phyloP scores from a whole-genome alignment of 202 grass and related monocot species.

The Eragrostis tef region DNA sequence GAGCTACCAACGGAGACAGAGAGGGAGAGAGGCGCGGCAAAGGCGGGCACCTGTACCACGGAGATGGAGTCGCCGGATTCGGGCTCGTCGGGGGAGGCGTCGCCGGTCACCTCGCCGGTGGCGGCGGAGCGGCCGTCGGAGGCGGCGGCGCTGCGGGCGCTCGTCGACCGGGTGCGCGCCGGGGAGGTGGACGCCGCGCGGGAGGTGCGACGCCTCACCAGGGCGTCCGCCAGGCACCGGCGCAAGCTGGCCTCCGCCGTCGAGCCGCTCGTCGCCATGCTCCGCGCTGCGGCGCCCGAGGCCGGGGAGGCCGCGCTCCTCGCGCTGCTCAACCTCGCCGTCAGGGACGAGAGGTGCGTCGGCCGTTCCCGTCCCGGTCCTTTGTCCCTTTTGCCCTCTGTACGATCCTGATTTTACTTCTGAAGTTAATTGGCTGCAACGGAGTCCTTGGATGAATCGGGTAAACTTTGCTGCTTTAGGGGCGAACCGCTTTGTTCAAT shows the following conservation, averaged over 20 bases:
- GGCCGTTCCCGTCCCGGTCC: rapidly evolving
- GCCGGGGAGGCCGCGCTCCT: constrained; percentile 75
- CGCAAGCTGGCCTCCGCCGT: constrained; percentile 66
- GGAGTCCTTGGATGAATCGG: neutral
- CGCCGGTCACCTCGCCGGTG: neutral
- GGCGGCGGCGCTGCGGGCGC: constrained; percentile 55
- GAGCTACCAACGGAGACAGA: neutral
- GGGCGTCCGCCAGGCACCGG: constrained; percentile 71
- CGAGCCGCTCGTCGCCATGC: constrained; percentile 80
- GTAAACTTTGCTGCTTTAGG: constrained; percentile 27
- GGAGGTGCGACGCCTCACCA: constrained; percentile 81
- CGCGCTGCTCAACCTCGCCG: constrained; percentile 95
- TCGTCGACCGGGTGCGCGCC: constrained; percentile 61
- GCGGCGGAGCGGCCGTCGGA: constrained; percentile 55
- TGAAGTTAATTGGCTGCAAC: neutral
- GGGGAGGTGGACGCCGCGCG: constrained; percentile 68
- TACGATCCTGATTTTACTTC: neutral
- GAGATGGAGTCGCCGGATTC: constrained; percentile 55
- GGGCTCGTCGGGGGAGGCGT: constrained; percentile 17
- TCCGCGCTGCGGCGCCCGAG: constrained; percentile 44
- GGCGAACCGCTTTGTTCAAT: neutral
- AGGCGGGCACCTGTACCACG: too few relatives aligned
- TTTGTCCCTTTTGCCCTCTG: neutral
- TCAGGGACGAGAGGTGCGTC: constrained; percentile 78
- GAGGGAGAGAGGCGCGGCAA: constrained; percentile 12